Evolutionary conservation across 2,329 filamentous ascomycete species (phyloP).

Genomic region (Phyllachora maydis): DNA sequence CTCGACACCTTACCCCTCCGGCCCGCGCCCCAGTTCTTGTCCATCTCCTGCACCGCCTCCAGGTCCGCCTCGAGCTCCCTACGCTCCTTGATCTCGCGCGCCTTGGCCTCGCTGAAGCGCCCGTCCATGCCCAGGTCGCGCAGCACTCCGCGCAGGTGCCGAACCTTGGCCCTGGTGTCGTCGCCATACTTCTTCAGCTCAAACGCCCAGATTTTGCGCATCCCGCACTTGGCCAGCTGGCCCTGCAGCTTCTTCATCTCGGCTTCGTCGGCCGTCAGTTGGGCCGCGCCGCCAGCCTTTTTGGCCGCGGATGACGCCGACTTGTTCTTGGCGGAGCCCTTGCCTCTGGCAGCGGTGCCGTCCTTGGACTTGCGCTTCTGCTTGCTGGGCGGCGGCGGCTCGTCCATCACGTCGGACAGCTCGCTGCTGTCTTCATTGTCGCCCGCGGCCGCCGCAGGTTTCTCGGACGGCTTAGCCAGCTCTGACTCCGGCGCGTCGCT

Average conservation of each 20-base stretch:
- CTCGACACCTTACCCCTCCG: slow-evolving; percentile 13
- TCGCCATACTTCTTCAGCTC: slow-evolving; percentile 58
- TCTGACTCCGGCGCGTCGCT: too few relatives aligned
- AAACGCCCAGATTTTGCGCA: slow-evolving; percentile 78
- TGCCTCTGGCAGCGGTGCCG: slow-evolving; percentile 19
- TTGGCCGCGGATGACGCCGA: too few relatives aligned
- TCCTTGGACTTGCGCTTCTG: slow-evolving; percentile 30
- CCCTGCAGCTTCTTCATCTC: slow-evolving; percentile 80
- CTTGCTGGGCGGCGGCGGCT: slow-evolving; percentile 29
- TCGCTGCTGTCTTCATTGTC: slow-evolving; percentile 2
- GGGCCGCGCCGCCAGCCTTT: slow-evolving; percentile 9
- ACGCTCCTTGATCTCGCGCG: slow-evolving; percentile 68
- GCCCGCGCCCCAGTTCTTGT: slow-evolving; percentile 51
- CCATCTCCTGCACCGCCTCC: slow-evolving; percentile 66
- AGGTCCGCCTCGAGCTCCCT: slow-evolving; percentile 71
- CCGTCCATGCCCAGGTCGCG: slow-evolving; percentile 73
- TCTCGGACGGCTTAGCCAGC: slow-evolving; percentile 2
- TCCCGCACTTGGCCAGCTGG: slow-evolving; percentile 74
- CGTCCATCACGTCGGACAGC: slow-evolving; percentile 2
- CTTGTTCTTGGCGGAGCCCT: slow-evolving; percentile 14
- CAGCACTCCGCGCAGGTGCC: slow-evolving; percentile 61
- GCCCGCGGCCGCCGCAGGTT: slow-evolving; percentile 5
- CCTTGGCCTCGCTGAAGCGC: slow-evolving; percentile 68
- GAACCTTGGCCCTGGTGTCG: slow-evolving; percentile 60
- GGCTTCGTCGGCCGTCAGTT: slow-evolving; percentile 39